Base-by-base conservation (phyloP, 2,329 filamentous ascomycete species). In the Cordyceps fumosorosea region DNA sequence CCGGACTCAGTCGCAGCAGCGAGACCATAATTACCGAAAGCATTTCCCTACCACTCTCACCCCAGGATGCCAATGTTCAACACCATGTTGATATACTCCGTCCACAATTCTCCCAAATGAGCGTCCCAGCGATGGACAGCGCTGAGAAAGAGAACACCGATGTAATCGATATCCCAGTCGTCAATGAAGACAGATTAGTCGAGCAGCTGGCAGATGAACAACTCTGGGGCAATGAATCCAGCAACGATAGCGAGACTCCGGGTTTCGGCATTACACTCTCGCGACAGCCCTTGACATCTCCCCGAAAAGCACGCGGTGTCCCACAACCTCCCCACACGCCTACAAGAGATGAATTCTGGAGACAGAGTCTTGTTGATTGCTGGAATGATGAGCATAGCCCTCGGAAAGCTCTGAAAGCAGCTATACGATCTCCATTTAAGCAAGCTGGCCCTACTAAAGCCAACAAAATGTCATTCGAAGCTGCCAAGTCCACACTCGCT, bases 341-440 rank as follows among this genome's bases (percentile, higher is more conserved):
- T 24, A 81, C 74, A 58, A 79, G 79, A 45, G 84, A 87, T 64
- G 75, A 75, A 7, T 88, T 87, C 68, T 88, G 85, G 86, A 77
- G 77, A 58, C 81, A 82, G 64, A 81, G 82, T 14, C 71, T 82
- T 18, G 77, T 85, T 26, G 83, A 88, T 66, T 81, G 84, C 50
- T 88, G 85, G 84, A 86, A 87, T 64, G 85, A 87, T 51, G 76
- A 84, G 59, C 81, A 86, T 69, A 84, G 82, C 0, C 82, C 84
- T 0, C 75, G 70, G 16, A 82, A 81, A 64, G 67, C 72, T 5
- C 59, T 73, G 0, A 67, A 74, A n/a, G 68, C 69, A 7, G 67
- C 71, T 0, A 62, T 66, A 2, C 63, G 66, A 0, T 50, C 52
- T 32, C 63, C 66, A 74, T 70, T 45, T 69, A 68, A 5, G 76